phyloP scores from a whole-genome alignment of 768 basidiomycete species.

The Piloderma croceum region DNA sequence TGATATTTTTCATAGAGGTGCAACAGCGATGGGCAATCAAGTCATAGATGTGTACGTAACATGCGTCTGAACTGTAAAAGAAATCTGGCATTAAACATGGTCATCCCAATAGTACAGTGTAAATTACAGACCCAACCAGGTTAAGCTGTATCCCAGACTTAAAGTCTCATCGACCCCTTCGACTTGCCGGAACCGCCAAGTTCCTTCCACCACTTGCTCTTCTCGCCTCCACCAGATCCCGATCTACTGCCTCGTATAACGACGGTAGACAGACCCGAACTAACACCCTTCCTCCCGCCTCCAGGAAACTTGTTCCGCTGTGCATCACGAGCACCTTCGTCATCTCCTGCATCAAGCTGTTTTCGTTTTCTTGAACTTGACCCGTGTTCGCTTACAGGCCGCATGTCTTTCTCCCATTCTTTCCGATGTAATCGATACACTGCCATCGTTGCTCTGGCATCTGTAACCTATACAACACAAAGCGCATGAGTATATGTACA shows the following conservation, averaged over 20 bases:
- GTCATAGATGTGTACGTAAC: too few species aligned
- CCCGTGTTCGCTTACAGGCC: constrained; percentile 2
- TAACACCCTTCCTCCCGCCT: constrained; percentile 57
- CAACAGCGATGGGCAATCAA: too few species aligned
- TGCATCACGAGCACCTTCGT: background rate
- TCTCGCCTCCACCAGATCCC: constrained; percentile 11
- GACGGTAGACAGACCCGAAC: constrained; percentile 55
- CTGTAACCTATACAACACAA: constrained; percentile 58
- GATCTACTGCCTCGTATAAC: constrained; percentile 26
- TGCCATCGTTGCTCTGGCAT: constrained; percentile 94
- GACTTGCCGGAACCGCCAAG: constrained; percentile 22
- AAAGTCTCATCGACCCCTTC: constrained; percentile 17
- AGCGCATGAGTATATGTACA: background rate
- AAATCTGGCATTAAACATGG: too few species aligned
- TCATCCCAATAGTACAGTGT: too few species aligned
- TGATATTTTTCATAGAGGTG: too few species aligned
- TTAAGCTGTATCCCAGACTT: too few species aligned
- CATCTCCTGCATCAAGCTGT: constrained; percentile 5
- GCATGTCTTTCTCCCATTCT: constrained; percentile 68
- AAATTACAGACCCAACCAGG: too few species aligned
- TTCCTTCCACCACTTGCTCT: constrained; percentile 44
- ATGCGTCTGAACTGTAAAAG: too few species aligned
- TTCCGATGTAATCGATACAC: constrained; percentile 79
- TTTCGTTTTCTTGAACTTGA: constrained; percentile 12
- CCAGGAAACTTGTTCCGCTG: constrained; percentile 32